Conservation (phyloP, 208 protist genomes). For the Wallacemonas sp. region DNA sequence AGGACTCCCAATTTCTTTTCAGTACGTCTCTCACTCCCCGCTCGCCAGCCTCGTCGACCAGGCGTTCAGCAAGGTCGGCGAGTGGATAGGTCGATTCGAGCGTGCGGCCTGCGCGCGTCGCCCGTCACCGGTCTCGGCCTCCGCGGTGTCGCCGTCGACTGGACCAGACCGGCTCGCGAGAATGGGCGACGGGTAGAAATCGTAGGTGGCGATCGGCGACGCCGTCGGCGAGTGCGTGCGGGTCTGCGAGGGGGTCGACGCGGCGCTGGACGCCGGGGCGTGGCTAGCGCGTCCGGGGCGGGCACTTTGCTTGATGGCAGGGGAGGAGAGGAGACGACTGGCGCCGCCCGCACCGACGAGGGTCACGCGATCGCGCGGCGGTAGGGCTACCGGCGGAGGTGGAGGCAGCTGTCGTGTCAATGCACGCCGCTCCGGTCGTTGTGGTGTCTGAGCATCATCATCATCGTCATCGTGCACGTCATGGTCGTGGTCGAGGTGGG, state of each 20-base stretch:
- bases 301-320: slow-evolving; percentile 7
- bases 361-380: neutral
- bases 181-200: slow-evolving; percentile 2
- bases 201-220: neutral
- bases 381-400: too few relatives aligned
- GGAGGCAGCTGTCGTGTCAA: too few relatives aligned
- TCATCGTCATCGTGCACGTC: neutral
- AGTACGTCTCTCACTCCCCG: neutral
- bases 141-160: neutral
- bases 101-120: neutral
- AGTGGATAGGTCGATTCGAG: neutral
- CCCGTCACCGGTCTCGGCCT: neutral
- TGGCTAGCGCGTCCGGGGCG: neutral
- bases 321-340: slow-evolving; percentile 1
- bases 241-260: neutral
- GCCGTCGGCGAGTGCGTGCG: neutral
- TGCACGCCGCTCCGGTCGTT: too few relatives aligned
- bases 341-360: neutral
- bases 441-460: too few relatives aligned
- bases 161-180: neutral
- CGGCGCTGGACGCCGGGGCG: neutral
- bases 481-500: neutral
- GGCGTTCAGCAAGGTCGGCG: neutral
- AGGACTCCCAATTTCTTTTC: too few relatives aligned
- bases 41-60: neutral